Conservation (phyloP, 306 rosid species). For the Notholithocarpus densiflorus region DNA sequence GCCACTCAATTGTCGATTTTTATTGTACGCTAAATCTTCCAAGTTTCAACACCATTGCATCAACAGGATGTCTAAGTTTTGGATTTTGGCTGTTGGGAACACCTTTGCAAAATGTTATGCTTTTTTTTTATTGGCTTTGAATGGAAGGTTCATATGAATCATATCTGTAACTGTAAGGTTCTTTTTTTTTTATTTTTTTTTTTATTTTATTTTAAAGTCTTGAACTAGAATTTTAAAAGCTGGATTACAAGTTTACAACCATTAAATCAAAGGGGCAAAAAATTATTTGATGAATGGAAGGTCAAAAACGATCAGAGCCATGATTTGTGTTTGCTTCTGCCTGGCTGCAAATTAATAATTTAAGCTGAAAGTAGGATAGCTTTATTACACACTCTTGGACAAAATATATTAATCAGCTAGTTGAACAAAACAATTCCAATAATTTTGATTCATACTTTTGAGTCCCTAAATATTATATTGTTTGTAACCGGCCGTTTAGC, state of each 20-base stretch:
- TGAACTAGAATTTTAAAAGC: neutral
- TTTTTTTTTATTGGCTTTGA: neutral
- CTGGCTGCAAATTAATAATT: neutral
- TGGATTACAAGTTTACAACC: neutral
- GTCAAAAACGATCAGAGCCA: neutral
- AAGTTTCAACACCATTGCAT: neutral
- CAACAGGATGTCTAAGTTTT: neutral
- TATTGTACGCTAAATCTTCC: no score
- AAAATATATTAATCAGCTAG: no score
- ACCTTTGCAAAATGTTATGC: neutral
- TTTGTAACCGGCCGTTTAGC: no score
- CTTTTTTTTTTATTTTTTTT: no score
- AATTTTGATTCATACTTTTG: no score
- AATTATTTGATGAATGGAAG: neutral
- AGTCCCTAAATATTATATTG: no score
- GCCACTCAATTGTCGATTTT: neutral
- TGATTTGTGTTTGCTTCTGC: neutral
- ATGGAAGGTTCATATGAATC: neutral
- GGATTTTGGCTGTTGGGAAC: slow-evolving; percentile 19
- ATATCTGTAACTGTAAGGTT: neutral
- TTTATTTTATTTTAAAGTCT: neutral
- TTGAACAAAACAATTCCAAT: no score
- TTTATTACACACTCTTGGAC: no score
- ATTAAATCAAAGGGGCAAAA: neutral
- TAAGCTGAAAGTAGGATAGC: neutral